phyloP scores from a whole-genome alignment of 1,284 basidiomycete genomes.

The Ustilago vetiveriae region DNA sequence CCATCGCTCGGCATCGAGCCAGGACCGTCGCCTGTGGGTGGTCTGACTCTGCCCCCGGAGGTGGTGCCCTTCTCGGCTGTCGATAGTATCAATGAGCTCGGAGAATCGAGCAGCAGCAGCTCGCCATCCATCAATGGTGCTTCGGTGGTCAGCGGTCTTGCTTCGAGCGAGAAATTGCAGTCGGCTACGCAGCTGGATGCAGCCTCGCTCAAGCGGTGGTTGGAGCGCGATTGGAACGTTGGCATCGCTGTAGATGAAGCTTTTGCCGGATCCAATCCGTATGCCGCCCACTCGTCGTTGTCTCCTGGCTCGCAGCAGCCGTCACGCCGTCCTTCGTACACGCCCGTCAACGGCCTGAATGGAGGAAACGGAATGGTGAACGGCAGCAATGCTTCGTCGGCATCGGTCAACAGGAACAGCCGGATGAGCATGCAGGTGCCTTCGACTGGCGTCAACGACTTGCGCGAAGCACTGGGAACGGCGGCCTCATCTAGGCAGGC shows the following conservation, averaged over 20 bases:
- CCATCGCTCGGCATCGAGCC: conserved; percentile 46
- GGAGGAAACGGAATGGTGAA: conserved; percentile 19
- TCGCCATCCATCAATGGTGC: conserved; percentile 32
- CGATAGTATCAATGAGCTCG: conserved; percentile 29
- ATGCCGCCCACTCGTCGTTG: conserved; percentile 23
- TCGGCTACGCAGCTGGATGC: conserved; percentile 39
- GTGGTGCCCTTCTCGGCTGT: conserved; percentile 41
- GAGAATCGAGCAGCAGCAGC: conserved; percentile 35
- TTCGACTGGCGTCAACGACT: conserved; percentile 46
- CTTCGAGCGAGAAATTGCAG: conserved; percentile 52
- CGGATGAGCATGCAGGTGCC: conserved; percentile 25
- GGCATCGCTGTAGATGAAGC: conserved; percentile 58
- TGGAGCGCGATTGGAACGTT: conserved; percentile 63
- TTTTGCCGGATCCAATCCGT: conserved; percentile 36
- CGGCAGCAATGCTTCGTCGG: conserved; percentile 33
- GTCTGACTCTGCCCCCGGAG: conserved; percentile 44
- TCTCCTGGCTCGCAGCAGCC: conserved; percentile 19
- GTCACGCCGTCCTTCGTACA: conserved; percentile 35
- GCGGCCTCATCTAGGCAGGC: conserved; percentile 16
- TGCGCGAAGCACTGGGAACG: conserved; percentile 43
- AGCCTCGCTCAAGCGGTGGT: conserved; percentile 49
- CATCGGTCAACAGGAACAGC: conserved; percentile 20
- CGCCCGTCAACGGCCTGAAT: conserved; percentile 31
- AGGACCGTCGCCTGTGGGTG: conserved; percentile 32
- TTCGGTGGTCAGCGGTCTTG: conserved; percentile 40